These are phyloP conservation scores for Gossypium davidsonii DNA, from an alignment of 441 rosid species.

Conservation along the genomic window DNA sequence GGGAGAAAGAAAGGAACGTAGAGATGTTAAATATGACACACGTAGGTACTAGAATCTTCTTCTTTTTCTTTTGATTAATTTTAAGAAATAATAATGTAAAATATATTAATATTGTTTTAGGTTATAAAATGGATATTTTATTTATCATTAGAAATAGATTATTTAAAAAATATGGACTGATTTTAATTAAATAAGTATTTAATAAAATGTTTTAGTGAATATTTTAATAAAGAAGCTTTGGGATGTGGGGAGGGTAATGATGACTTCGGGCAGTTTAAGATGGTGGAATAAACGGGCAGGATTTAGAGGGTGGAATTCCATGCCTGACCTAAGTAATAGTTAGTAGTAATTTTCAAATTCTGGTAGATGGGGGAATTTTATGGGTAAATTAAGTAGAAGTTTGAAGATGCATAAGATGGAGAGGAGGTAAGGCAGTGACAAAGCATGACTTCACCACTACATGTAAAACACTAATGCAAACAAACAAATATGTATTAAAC, in stretches of 20 bases:
- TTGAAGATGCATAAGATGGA: background rate
- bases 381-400: slow-evolving; percentile 45
- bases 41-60: background rate
- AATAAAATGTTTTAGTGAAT: background rate
- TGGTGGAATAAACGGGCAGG: slow-evolving; percentile 43
- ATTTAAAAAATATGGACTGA: too few relatives aligned
- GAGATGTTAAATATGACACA: slow-evolving; percentile 43
- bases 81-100: too few relatives aligned
- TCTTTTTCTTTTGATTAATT: too few relatives aligned
- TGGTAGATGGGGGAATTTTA: background rate
- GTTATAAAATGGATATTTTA: too few relatives aligned
- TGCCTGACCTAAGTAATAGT: slow-evolving; percentile 25
- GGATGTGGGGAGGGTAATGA: slow-evolving; percentile 47
- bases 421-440: slow-evolving; percentile 30
- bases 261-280: slow-evolving; percentile 35
- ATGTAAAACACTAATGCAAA: background rate
- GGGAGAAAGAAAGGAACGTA: slow-evolving; percentile 65
- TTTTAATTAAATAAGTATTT: background rate
- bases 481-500: background rate
- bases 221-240: slow-evolving; percentile 24
- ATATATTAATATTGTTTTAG: too few relatives aligned
- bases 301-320: slow-evolving; percentile 9
- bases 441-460: slow-evolving; percentile 38
- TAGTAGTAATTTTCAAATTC: background rate
- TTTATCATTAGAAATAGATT: too few relatives aligned